These are phyloP conservation scores for Xylariaceae sp. DNA, from an alignment of 2,329 filamentous ascomycete species.

Conservation along the genomic window DNA sequence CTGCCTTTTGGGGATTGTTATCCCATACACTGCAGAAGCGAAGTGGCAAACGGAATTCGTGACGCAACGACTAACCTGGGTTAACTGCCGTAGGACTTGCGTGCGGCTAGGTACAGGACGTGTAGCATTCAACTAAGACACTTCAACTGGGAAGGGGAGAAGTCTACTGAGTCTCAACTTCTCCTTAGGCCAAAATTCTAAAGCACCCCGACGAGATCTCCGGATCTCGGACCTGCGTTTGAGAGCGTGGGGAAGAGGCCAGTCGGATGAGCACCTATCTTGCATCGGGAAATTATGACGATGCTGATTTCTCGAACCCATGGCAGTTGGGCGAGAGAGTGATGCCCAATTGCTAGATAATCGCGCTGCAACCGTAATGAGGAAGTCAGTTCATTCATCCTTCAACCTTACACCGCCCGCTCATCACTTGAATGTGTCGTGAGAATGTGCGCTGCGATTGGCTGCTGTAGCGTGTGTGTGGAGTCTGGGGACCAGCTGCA, in stretches of 20 bases:
- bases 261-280: not conserved
- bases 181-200: not conserved
- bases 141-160: not conserved
- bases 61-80: not conserved
- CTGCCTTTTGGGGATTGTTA: not conserved
- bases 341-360: not conserved
- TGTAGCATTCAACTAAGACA: not conserved
- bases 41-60: not conserved
- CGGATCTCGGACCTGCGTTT: not conserved
- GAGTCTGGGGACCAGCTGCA: conserved; percentile 7
- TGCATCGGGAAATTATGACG: not conserved
- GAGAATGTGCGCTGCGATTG: conserved; percentile 1
- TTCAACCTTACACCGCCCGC: not conserved
- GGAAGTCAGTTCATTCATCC: not conserved
- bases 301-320: not conserved
- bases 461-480: conserved; percentile 4
- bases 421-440: conserved; percentile 5
- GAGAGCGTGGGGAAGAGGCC: not conserved
- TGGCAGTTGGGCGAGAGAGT: not conserved
- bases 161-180: not conserved
- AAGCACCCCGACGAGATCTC: not conserved
- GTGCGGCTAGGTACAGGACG: not conserved
- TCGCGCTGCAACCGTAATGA: not conserved
- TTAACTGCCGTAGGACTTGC: not conserved
- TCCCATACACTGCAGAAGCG: not conserved